Base-by-base conservation (phyloP, 2,329 filamentous ascomycete species). In the Penicillium decumbens region DNA sequence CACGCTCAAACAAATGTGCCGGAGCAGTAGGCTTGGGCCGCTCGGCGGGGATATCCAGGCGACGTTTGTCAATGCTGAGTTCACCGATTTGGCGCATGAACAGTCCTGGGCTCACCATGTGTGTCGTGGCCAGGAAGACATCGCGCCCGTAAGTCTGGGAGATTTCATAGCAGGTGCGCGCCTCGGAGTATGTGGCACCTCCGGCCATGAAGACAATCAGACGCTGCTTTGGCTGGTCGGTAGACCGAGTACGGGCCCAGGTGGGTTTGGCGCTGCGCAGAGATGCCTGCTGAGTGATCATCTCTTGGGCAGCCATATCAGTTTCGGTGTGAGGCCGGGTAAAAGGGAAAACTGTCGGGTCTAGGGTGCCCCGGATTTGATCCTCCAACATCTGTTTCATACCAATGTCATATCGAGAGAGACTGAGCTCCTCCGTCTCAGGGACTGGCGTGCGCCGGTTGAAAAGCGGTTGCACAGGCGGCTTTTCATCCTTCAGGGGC, bases 141-240 rank as follows among this genome's bases (percentile, higher is more conserved):
- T 98, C 93, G 56, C 87, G 83, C 45, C 82, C 83, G 41, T 83
- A 83, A 43, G 83, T 75, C 45, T 84, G 80, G 2, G 88, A 86
- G 24, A 92, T 75, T 62, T 96, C 89, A 67, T 97, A 97, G 72
- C 93, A 98, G 10, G 84, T 80, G 25, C 93, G 83, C 28, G 88
- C 81, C 72, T 98, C 93, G 4, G 89, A 90, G 68, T 92, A 95
- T 0, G 93, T 97, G 18, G 93, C 93, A 39, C 93, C 93, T 41
- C 93, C 93, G 1, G 92, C 93, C 80, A 97, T 86, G 67, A 95
- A 97, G 13, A 97, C 85, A 51, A 98, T 88, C 46, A 97, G 80
- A 45, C 93, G 84, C 68, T 98, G 93, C 45, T 87, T 83, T 57
- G 91, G 95, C 66, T 97, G 92, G 52, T 78, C 82, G 51, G 76